phyloP scores from a whole-genome alignment of 306 rosid genomes.

The Cicer judaicum region DNA sequence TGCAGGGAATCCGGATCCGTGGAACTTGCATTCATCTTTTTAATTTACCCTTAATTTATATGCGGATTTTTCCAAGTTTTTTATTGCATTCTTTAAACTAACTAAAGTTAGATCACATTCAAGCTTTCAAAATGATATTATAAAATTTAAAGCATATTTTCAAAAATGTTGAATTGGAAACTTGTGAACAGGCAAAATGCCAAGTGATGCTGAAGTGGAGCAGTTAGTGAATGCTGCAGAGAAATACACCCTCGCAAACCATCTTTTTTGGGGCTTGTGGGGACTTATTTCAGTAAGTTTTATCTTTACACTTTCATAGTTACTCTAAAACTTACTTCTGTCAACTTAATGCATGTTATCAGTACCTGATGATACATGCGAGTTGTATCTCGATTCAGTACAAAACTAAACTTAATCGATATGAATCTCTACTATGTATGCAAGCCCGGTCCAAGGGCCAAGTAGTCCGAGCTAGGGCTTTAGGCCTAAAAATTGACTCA shows the following conservation, averaged over 20 bases:
- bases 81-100: constrained; percentile 22
- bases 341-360: not conserved
- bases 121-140: constrained; percentile 9
- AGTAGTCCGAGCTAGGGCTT: no score
- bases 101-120: constrained; percentile 4
- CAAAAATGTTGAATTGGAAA: not conserved
- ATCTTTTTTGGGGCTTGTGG: constrained; percentile 95
- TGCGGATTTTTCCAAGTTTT: not conserved
- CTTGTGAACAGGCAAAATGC: constrained; percentile 55
- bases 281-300: constrained; percentile 81
- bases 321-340: not conserved
- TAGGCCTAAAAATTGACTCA: no score
- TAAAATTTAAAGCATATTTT: not conserved
- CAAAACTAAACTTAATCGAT: no score
- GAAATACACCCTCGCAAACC: constrained; percentile 78
- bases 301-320: not conserved
- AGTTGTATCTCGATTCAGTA: no score
- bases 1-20: no score
- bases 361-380: no score
- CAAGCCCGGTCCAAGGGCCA: no score
- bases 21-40: constrained; percentile 2
- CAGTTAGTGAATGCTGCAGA: constrained; percentile 59
- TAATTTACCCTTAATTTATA: constrained; percentile 20
- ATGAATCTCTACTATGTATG: no score
- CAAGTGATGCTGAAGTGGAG: constrained; percentile 65